Percentiles rank a stretch among this genome's conserved stretches.
Evolutionary conservation across 192 early-diverging fungal species (phyloP).

Genomic region (Paraglomus occultum): DNA sequence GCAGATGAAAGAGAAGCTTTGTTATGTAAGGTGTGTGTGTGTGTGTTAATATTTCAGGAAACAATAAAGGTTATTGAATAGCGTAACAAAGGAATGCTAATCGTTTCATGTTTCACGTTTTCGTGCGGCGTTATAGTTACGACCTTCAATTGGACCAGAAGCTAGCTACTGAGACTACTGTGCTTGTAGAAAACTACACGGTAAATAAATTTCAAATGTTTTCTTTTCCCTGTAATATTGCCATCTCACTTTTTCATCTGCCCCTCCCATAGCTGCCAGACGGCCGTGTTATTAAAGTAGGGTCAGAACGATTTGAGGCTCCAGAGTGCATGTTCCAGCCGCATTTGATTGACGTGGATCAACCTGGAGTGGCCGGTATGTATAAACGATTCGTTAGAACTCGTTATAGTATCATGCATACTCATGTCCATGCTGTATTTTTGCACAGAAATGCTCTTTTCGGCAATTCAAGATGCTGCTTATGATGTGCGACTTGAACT

Average conservation of each 20-base stretch:
- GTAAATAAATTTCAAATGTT: constrained; percentile 42
- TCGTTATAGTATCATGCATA: neutral
- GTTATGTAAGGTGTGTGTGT: constrained; percentile 97
- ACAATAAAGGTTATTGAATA: neutral
- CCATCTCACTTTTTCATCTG: neutral
- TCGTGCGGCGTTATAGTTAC: constrained; percentile 58
- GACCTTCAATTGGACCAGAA: constrained; percentile 93
- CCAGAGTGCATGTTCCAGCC: constrained; percentile 99
- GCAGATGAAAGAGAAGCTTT: constrained; percentile 97
- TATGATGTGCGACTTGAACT: constrained; percentile 92
- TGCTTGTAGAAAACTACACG: constrained; percentile 93
- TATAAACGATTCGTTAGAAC: neutral
- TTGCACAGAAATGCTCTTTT: constrained; percentile 82
- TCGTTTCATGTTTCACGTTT: neutral
- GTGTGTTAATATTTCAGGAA: neutral
- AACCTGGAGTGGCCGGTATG: constrained; percentile 85
- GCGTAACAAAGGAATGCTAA: neutral
- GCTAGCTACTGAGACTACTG: constrained; percentile 95
- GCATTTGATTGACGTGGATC: constrained; percentile 93
- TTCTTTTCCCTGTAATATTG: neutral
- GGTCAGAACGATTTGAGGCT: constrained; percentile 97
- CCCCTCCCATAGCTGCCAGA: constrained; percentile 80
- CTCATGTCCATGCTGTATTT: neutral
- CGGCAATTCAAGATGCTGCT: constrained; percentile 86
- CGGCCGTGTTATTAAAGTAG: constrained; percentile 97